These are phyloP conservation scores for Pseudogymnoascus destructans DNA, from an alignment of 2,329 filamentous ascomycete genomes.

Conservation along the genomic window DNA sequence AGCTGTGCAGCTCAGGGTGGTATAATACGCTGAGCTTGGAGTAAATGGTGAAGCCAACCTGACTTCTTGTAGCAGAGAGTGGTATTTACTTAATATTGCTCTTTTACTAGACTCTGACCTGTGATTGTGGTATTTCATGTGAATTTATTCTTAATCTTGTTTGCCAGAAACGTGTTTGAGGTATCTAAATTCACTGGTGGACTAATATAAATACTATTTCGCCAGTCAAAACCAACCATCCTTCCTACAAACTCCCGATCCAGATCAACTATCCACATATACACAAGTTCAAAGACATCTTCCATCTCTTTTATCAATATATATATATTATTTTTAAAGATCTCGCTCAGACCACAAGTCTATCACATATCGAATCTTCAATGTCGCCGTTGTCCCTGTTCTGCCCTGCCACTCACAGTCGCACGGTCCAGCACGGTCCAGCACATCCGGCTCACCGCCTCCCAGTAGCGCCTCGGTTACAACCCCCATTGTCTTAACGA, in stretches of 20 bases:
- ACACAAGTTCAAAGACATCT: neutral
- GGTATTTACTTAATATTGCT: neutral
- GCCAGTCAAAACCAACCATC: neutral
- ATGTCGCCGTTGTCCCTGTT: neutral
- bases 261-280: neutral
- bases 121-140: neutral
- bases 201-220: neutral
- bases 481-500: constrained; percentile 7
- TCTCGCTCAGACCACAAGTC: neutral
- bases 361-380: constrained; percentile 5
- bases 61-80: neutral
- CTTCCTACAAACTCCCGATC: neutral
- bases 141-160: neutral
- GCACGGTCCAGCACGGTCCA: neutral
- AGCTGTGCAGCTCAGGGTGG: neutral
- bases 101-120: neutral
- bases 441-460: constrained; percentile 1
- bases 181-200: neutral
- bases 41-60: neutral
- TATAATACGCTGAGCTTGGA: neutral
- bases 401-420: neutral
- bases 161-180: neutral
- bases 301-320: neutral
- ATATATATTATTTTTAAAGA: neutral
- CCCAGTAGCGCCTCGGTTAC: constrained; percentile 6